Percentiles rank a stretch among this genome's conserved stretches.
Evolutionary conservation across 176 grass and related monocot genomes (phyloP).

Genomic region (Aegilops longissima): DNA sequence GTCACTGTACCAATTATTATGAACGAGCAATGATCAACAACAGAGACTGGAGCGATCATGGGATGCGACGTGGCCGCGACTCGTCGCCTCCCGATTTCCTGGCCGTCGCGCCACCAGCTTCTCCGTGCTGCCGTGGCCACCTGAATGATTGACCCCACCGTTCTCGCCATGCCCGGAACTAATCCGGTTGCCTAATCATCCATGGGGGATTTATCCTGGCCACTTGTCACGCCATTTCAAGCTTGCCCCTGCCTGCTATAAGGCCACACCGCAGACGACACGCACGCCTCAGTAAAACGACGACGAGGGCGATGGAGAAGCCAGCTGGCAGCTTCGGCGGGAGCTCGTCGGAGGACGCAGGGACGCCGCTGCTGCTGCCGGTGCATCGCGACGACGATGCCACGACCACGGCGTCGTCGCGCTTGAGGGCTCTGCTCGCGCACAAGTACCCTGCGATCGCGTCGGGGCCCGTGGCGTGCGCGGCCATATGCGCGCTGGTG

Average conservation of each 20-base stretch:
- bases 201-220: too few species aligned
- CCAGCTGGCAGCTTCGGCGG: neutral
- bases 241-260: neutral
- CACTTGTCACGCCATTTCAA: neutral
- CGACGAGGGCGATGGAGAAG: slow-evolving; percentile 8
- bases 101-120: neutral
- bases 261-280: neutral
- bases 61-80: neutral
- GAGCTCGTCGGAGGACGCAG: slow-evolving; percentile 30
- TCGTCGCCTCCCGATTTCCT: neutral
- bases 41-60: neutral
- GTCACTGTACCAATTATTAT: too few species aligned
- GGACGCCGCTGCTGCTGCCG: slow-evolving; percentile 46
- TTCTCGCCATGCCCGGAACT: too few species aligned
- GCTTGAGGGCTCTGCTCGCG: slow-evolving; percentile 38
- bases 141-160: too few species aligned
- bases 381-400: neutral
- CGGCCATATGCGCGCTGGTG: slow-evolving; percentile 40
- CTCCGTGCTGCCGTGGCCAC: too few species aligned
- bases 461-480: slow-evolving; percentile 58
- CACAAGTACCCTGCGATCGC: slow-evolving; percentile 47
- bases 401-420: neutral
- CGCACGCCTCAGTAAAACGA: neutral
- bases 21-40: neutral
- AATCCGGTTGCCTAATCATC: too few species aligned